These are phyloP conservation scores for Paecilomyces formosus DNA, from an alignment of 2,329 filamentous ascomycete species.

Conservation along the genomic window DNA sequence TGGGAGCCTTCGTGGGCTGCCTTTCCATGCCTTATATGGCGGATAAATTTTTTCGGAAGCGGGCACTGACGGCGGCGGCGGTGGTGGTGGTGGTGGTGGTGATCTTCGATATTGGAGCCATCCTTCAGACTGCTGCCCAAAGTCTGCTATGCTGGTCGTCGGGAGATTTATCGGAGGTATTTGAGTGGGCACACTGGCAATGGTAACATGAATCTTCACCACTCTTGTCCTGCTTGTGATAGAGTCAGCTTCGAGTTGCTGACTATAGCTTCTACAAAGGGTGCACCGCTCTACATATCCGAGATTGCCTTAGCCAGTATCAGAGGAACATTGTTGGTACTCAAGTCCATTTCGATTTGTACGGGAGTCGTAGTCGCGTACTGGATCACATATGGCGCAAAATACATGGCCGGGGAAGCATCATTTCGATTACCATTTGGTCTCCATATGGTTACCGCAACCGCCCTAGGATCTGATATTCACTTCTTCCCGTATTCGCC, in stretches of 20 bases:
- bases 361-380: not conserved
- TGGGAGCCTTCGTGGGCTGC: constrained; percentile 22
- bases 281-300: not conserved
- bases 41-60: constrained; percentile 15
- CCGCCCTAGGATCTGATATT: constrained; percentile 35
- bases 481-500: constrained; percentile 37
- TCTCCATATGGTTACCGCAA: constrained; percentile 36
- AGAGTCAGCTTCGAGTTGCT: not conserved
- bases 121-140: not conserved
- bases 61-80: not conserved
- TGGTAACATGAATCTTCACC: not conserved
- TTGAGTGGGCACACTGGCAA: not conserved
- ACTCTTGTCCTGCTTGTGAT: not conserved
- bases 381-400: not conserved
- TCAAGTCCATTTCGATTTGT: not conserved
- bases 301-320: not conserved
- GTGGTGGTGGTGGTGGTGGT: not conserved
- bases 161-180: not conserved
- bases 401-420: not conserved
- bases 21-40: constrained; percentile 32
- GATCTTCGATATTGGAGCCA: not conserved
- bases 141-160: not conserved
- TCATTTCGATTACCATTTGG: constrained; percentile 23
- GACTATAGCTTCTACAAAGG: not conserved
- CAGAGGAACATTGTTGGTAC: constrained; percentile 7